Evolutionary conservation across 305 asterid genomes (phyloP), one percentile per base, ranked within the genome.

Genomic region (Striga hermonthica): DNA sequence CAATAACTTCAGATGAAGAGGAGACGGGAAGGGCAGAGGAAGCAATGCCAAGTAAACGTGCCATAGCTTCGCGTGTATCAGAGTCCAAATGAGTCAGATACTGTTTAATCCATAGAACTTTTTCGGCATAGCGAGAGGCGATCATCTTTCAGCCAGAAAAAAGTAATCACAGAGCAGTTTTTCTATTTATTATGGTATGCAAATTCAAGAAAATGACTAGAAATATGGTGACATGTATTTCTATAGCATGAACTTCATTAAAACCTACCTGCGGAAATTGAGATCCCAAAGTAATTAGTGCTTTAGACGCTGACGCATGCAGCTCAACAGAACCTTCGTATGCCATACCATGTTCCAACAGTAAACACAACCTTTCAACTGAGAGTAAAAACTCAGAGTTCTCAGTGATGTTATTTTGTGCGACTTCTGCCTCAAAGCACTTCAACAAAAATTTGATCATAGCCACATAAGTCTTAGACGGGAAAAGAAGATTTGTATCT

Each of bases 1-100:
- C 70, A 67, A 88, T 77, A 78, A 90, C 88, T 74, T 80, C 89
- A 73, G 86, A 79, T 37, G 86, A 75, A 50, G 86, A 80, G 67
- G 91, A 57, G 62, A 84, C 34, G 13, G 91, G 79, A 80, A 90
- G 95, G 66, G 79, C 82, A 61, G 87, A 80, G 59, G 97, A 86
- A 47, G 97, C 95, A 75, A 88, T 77, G 71, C 99, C 99, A 71
- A 90, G 94, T 75, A 94, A 83, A 37, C 97, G 95, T 57, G 95
- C 93, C 66, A 81, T 74, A 65, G 96, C 82, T 82, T 94, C 99
- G 55, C 99, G 96, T 8, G 99, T 94, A 61, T 81, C 95, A 57
- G 81, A 80, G 83, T 94, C 98, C 71, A 90, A 64, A 78, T 90
- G 95, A 67, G 80, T 84, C 67, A 84, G 79, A 71, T 81, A 86